These are phyloP conservation scores for Yamadazyma takamatsuzukensis DNA, from an alignment of 805 yeast genomes.

Conservation along the genomic window DNA sequence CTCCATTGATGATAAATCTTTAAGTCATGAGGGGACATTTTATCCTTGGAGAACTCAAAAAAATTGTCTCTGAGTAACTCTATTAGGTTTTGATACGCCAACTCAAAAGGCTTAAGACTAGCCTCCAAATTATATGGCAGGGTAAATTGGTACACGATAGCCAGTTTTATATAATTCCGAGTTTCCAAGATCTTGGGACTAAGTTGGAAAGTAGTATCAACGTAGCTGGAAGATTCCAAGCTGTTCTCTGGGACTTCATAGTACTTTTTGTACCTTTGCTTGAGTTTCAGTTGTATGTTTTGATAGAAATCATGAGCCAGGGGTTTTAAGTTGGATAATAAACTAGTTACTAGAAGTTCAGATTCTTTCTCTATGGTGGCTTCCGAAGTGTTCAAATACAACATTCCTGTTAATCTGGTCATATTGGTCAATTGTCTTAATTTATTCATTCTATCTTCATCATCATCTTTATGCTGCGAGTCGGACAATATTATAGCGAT, in stretches of 20 bases:
- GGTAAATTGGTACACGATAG: constrained; percentile 28
- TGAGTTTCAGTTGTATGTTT: constrained; percentile 26
- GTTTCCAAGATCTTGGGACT: constrained; percentile 37
- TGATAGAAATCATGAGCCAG: constrained; percentile 32
- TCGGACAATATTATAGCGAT: constrained; percentile 22
- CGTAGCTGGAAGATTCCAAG: constrained; percentile 16
- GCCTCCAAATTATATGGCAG: constrained; percentile 32
- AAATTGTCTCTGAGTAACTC: constrained; percentile 16
- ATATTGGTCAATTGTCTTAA: constrained; percentile 27
- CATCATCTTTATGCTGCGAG: constrained; percentile 10
- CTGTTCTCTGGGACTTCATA: constrained; percentile 35
- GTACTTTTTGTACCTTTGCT: constrained; percentile 33
- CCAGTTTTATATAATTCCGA: constrained; percentile 35
- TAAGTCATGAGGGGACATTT: constrained; percentile 25
- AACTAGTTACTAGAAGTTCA: constrained; percentile 26
- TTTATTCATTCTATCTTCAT: constrained; percentile 19
- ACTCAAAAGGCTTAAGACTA: constrained; percentile 26
- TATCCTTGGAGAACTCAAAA: constrained; percentile 10
- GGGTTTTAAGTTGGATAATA: constrained; percentile 26
- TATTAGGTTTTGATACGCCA: constrained; percentile 29
- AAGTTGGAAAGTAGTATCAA: constrained; percentile 26
- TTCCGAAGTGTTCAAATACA: constrained; percentile 17
- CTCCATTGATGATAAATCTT: constrained; percentile 34
- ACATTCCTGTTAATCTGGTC: constrained; percentile 27
- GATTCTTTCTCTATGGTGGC: constrained; percentile 21